Evolutionary conservation across 306 rosid species (phyloP).

Genomic region (Rosa lucieae): DNA sequence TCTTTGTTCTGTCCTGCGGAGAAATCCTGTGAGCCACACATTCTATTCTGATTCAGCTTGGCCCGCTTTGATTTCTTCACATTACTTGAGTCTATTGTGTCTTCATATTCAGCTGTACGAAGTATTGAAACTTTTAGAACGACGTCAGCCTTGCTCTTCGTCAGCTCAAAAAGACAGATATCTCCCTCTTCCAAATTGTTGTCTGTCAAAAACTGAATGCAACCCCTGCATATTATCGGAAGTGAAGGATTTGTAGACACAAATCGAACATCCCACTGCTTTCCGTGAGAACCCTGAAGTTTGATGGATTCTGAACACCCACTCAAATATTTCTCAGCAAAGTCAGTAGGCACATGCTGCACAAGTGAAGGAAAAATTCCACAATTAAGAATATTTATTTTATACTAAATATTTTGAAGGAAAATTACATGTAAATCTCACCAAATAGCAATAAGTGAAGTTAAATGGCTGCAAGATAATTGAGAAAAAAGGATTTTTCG

Average conservation of each 20-base stretch:
- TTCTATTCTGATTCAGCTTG: neutral
- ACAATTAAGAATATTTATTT: neutral
- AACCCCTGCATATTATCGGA: neutral
- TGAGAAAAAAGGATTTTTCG: no score
- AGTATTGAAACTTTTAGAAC: neutral
- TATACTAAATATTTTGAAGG: neutral
- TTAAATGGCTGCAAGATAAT: neutral
- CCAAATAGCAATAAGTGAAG: neutral
- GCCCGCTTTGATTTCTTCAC: neutral
- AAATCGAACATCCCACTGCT: slow-evolving; percentile 14
- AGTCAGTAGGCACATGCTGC: slow-evolving; percentile 33
- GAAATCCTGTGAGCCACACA: neutral
- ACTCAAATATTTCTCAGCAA: slow-evolving; percentile 23
- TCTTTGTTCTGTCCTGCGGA: neutral
- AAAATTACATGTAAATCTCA: slow-evolving; percentile 11
- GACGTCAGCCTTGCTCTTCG: neutral
- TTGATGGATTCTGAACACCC: neutral
- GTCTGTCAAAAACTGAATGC: neutral
- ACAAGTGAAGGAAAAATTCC: neutral
- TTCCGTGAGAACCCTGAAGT: slow-evolving; percentile 23
- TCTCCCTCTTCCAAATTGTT: neutral
- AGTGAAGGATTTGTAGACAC: neutral
- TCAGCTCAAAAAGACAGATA: neutral
- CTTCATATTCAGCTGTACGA: neutral
- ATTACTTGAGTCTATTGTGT: neutral